Conservation (phyloP, 2,329 filamentous ascomycete species). For the Clonostachys byssicola region DNA sequence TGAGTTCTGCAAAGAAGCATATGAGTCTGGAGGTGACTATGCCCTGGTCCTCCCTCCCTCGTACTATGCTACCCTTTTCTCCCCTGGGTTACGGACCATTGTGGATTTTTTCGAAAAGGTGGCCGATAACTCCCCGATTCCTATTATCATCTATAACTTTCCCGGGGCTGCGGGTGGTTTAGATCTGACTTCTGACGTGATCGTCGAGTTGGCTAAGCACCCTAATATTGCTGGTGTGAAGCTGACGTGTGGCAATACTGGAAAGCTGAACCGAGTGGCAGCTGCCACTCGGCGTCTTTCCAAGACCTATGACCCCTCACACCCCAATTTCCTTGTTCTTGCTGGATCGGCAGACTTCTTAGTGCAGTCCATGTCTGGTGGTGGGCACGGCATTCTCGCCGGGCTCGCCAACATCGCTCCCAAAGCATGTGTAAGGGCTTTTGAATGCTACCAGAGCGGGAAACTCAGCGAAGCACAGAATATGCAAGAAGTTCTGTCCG, state of each 20-base stretch:
- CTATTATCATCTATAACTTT: conserved; percentile 64
- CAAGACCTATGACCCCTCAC: conserved; percentile 2
- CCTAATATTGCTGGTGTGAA: conserved; percentile 62
- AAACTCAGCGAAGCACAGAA: conserved; percentile 23
- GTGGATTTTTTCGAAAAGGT: conserved; percentile 61
- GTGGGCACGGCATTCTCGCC: conserved; percentile 33
- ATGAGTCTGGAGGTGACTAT: conserved; percentile 68
- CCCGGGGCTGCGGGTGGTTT: conserved; percentile 56
- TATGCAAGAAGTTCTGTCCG: conserved; percentile 24
- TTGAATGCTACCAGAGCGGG: conserved; percentile 23
- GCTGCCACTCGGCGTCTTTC: conserved; percentile 15
- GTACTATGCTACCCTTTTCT: conserved; percentile 71
- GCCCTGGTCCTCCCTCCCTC: conserved; percentile 73
- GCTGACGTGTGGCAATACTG: conserved; percentile 62
- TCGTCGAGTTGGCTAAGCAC: conserved; percentile 42
- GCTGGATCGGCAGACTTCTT: conserved; percentile 36
- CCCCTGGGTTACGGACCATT: conserved; percentile 26
- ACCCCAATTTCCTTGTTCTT: conserved; percentile 25
- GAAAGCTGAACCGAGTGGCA: conserved; percentile 50
- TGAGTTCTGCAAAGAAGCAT: conserved; percentile 65
- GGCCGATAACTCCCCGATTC: conserved; percentile 54
- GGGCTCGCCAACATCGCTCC: conserved; percentile 32
- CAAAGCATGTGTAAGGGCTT: conserved; percentile 26
- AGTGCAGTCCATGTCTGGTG: conserved; percentile 29
- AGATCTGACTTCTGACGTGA: conserved; percentile 56